Evolutionary conservation across 2,329 filamentous ascomycete genomes (phyloP).

Genomic region (Phaeomoniella chlamydospora): DNA sequence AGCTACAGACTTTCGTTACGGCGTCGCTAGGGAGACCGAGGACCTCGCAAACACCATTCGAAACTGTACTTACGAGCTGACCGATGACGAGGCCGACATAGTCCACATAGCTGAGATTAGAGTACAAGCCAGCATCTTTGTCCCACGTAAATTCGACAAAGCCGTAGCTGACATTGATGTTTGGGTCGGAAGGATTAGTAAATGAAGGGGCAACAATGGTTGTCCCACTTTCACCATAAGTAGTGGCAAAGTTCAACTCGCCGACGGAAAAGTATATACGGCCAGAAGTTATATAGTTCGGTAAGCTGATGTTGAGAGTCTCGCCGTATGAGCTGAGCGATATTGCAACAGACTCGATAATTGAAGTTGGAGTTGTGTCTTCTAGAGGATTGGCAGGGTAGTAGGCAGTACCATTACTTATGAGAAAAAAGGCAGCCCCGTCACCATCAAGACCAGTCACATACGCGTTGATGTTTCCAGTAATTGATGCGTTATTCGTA

Average conservation of each 20-base stretch:
- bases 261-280: conserved; percentile 33
- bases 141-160: conserved; percentile 36
- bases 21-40: conserved; percentile 34
- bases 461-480: conserved; percentile 27
- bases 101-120: conserved; percentile 38
- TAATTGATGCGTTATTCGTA: not conserved
- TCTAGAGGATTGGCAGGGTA: conserved; percentile 17
- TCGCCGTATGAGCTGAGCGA: conserved; percentile 22
- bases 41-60: conserved; percentile 30
- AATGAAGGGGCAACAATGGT: conserved; percentile 35
- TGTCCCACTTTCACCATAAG: conserved; percentile 15
- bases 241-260: conserved; percentile 27
- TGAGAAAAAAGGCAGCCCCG: conserved; percentile 27
- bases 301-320: conserved; percentile 23
- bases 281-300: conserved; percentile 24
- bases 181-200: conserved; percentile 28
- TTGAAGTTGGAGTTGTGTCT: conserved; percentile 21
- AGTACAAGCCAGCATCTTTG: conserved; percentile 22
- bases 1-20: conserved; percentile 29
- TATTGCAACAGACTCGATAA: conserved; percentile 28
- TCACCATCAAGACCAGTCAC: conserved; percentile 28
- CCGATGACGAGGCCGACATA: conserved; percentile 37
- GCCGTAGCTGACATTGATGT: conserved; percentile 30
- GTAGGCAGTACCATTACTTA: conserved; percentile 1
- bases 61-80: conserved; percentile 34